phyloP scores from a whole-genome alignment of 164 flowering plant species.

The Kingdonia uniflora region DNA sequence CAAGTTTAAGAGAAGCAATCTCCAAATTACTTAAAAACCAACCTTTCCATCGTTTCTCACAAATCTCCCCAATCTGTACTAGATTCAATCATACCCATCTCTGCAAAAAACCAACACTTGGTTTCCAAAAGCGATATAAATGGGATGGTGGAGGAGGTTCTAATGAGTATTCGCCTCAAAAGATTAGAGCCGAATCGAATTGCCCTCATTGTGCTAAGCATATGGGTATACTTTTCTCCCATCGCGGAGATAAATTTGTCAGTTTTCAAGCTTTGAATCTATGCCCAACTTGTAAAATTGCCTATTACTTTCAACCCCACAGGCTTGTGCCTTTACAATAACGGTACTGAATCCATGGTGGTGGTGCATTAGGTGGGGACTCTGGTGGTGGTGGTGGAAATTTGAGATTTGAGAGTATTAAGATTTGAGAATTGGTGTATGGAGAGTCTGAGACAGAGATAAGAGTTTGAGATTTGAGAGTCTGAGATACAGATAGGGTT shows the following conservation, averaged over 20 bases:
- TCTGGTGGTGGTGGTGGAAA: not conserved
- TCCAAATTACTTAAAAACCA: too few species aligned
- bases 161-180: constrained; percentile 29
- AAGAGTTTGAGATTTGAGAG: too few species aligned
- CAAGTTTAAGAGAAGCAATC: too few species aligned
- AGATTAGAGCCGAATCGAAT: constrained; percentile 62
- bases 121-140: constrained; percentile 60
- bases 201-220: constrained; percentile 77
- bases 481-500: too few species aligned
- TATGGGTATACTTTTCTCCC: constrained; percentile 64
- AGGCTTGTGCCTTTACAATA: constrained; percentile 54
- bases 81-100: constrained; percentile 23
- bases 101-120: constrained; percentile 24
- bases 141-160: constrained; percentile 40
- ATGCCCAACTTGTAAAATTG: constrained; percentile 86
- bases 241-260: constrained; percentile 14
- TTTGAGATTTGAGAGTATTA: too few species aligned
- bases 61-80: constrained; percentile 22
- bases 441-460: too few species aligned
- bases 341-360: constrained; percentile 58
- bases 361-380: not conserved
- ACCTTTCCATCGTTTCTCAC: too few species aligned
- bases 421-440: too few species aligned
- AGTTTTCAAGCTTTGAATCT: constrained; percentile 52
- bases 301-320: constrained; percentile 57